A percentile compares a stretch with the other conserved stretches of the same genome.
phyloP scores from a whole-genome alignment of 139 green algal genomes.

The Chlamydomonas urium region DNA sequence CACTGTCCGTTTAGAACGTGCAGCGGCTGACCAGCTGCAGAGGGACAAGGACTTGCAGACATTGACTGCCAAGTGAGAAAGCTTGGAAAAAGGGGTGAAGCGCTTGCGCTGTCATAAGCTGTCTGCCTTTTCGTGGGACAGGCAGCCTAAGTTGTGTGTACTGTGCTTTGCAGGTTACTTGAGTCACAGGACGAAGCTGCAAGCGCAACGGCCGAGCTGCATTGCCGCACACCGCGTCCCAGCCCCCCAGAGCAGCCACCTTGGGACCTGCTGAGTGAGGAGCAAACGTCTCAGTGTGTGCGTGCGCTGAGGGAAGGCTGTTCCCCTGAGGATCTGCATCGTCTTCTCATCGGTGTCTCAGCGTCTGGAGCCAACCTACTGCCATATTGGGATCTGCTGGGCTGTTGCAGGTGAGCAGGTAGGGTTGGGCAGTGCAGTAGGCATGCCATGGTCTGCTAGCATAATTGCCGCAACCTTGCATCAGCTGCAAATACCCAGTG shows the following conservation, averaged over 20 bases:
- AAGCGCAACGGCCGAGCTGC: background rate
- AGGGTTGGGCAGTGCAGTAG: background rate
- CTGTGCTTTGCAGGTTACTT: background rate
- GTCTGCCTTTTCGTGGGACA: background rate
- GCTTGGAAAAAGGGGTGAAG: background rate
- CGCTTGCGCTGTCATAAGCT: background rate
- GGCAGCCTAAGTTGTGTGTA: background rate
- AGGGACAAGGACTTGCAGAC: too few species aligned
- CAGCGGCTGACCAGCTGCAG: too few species aligned
- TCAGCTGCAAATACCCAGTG: background rate
- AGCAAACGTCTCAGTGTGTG: background rate
- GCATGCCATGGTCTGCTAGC: background rate
- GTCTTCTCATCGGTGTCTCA: conserved; percentile 4
- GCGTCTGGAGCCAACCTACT: background rate
- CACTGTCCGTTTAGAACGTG: too few species aligned
- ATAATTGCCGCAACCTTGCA: background rate
- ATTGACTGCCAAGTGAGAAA: too few species aligned
- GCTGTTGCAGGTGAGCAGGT: conserved; percentile 5
- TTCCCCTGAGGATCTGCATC: conserved; percentile 7
- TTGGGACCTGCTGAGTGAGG: background rate
- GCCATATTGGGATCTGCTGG: conserved; percentile 7
- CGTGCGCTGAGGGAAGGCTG: conserved; percentile 8
- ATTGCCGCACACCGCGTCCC: background rate
- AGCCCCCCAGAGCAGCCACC: background rate
- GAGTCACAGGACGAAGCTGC: background rate